Evolutionary conservation across 2,329 filamentous ascomycete genomes (phyloP), one percentile per base, ranked within the genome.

Genomic region (Peltaster fructicola): DNA sequence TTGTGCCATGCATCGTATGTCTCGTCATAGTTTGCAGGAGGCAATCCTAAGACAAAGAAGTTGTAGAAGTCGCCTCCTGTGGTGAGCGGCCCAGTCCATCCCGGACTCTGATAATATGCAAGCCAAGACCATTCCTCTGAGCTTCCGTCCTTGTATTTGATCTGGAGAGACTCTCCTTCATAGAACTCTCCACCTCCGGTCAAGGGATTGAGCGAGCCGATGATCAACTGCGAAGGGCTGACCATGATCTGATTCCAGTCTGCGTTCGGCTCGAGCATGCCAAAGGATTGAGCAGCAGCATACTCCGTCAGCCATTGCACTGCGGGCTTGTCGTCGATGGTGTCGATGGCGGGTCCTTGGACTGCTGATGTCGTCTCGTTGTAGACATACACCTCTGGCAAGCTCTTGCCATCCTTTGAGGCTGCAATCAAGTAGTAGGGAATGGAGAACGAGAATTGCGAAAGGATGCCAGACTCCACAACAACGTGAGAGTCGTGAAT

Each of bases 401-500:
- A 10, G 12, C 18, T 24, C 15, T 13, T 15, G 8, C 22, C 22
- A 13, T 24, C 22, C 15, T 24, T 17, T 8, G 27, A 26, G 17
- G 20, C 8, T 10, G 20, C 15, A 12, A 17, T 24, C 10, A 24
- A 16, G 17, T 25, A 12, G 5, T 17, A 20, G 8, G 16, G n/a
- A n/a, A 15, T 15, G 6, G 14, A 15, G 14, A 17, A 30, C 9
- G 17, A 14, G n/a, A 30, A 22, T 5, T 21, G 24, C 4, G 22
- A 20, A 15, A 24, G 15, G n/a, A 21, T 15, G 10, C 23, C 27
- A 22, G 23, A 11, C 13, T 21, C 14, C 17, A 22, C 12, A 8
- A 34, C 34, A n/a, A 54, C 44, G 33, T 56, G 52, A 10, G 52
- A 51, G 32, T 56, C 52, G 28, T 55, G 50, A 3, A 47, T 52